phyloP scores from a whole-genome alignment of 108 stramenopile genomes.

The Cyclotella atomus region DNA sequence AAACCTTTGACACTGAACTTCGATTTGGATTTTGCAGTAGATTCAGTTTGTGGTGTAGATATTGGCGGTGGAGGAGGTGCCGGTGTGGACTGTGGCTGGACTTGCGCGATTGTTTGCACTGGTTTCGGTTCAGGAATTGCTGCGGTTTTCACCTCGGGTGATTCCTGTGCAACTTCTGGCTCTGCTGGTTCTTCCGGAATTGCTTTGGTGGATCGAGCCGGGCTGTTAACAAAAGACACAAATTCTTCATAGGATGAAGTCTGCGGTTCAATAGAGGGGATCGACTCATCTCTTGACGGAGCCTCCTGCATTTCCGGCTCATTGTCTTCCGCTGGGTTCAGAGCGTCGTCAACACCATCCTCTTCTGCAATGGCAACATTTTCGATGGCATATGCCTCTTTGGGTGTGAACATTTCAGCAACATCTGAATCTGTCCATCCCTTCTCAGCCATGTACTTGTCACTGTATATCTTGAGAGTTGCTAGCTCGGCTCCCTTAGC shows the following conservation, averaged over 20 bases:
- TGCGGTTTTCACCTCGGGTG: neutral
- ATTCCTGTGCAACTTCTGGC: too few relatives aligned
- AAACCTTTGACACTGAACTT: slow-evolving; percentile 19
- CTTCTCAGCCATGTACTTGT: slow-evolving; percentile 18
- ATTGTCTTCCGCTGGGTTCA: neutral
- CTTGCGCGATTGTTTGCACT: neutral
- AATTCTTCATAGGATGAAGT: neutral
- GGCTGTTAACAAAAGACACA: neutral
- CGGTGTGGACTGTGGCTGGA: neutral
- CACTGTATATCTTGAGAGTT: slow-evolving; percentile 20
- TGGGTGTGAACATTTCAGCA: neutral
- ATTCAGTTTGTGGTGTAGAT: neutral
- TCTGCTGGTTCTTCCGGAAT: neutral
- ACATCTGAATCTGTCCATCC: slow-evolving; percentile 8
- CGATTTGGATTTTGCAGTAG: slow-evolving; percentile 1
- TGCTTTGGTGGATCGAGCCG: neutral
- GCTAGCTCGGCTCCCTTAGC: slow-evolving; percentile 14
- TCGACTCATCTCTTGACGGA: neutral
- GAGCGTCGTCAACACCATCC: neutral
- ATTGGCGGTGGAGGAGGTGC: neutral
- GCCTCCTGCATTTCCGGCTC: neutral
- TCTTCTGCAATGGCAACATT: neutral
- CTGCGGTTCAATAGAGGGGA: neutral
- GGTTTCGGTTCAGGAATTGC: neutral
- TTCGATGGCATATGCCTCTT: neutral